phyloP scores from a whole-genome alignment of 2,329 filamentous ascomycete genomes.

The Elsinoe arachidis region DNA sequence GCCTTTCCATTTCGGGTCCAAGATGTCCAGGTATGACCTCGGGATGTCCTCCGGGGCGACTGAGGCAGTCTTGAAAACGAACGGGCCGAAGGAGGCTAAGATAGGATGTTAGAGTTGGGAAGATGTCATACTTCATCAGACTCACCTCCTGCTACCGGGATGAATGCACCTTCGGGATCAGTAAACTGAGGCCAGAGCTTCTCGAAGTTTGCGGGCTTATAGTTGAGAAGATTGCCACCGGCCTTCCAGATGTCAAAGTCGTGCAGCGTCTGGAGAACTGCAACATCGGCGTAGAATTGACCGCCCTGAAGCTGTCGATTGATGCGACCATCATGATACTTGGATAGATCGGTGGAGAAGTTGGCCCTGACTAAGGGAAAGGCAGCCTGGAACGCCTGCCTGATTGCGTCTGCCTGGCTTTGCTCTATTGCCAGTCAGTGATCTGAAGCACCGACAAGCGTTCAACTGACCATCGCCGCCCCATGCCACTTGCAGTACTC shows the following conservation, averaged over 20 bases:
- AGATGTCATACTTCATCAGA: background rate
- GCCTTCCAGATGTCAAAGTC: constrained; percentile 46
- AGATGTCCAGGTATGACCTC: constrained; percentile 36
- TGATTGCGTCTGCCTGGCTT: constrained; percentile 32
- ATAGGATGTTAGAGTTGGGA: background rate
- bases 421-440: background rate
- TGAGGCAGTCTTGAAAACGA: constrained; percentile 31
- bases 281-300: constrained; percentile 40
- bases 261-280: constrained; percentile 43
- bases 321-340: constrained; percentile 44
- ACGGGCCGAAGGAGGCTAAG: constrained; percentile 14
- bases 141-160: background rate
- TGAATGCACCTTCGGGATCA: background rate
- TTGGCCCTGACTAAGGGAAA: constrained; percentile 47
- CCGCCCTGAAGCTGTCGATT: constrained; percentile 27
- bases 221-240: constrained; percentile 40
- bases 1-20: constrained; percentile 44
- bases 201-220: constrained; percentile 41
- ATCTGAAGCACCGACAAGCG: too few relatives aligned
- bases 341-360: constrained; percentile 47
- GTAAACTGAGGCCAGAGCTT: constrained; percentile 24
- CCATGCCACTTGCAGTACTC: constrained; percentile 40
- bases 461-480: constrained; percentile 42
- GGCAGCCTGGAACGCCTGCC: constrained; percentile 36
- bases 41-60: constrained; percentile 24